Conservation (phyloP, 352 stramenopile species). For the Plasmopara halstedii region DNA sequence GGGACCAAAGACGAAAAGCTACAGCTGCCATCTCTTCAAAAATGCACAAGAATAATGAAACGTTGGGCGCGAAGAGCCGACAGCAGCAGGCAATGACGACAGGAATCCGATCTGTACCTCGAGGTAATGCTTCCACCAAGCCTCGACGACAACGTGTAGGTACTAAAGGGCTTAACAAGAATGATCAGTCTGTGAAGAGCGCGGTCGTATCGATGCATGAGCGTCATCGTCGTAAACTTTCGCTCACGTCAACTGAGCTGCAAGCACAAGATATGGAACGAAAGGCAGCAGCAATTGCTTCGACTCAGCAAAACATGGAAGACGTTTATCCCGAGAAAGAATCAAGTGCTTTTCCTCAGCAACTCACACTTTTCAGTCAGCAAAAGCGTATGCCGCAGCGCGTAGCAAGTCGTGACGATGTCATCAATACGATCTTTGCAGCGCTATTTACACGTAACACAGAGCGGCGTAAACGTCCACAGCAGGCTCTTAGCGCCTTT, state of each 20-base stretch:
- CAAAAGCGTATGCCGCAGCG: conserved; percentile 70
- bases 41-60: conserved; percentile 20
- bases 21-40: conserved; percentile 9
- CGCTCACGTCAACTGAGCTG: conserved; percentile 21
- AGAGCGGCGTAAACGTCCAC: conserved; percentile 17
- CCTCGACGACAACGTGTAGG: conserved; percentile 51
- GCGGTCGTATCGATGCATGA: conserved; percentile 11
- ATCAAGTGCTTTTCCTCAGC: conserved; percentile 59
- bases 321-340: conserved; percentile 56
- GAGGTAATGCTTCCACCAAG: conserved; percentile 15
- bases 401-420: conserved; percentile 66
- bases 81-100: conserved; percentile 1
- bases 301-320: conserved; percentile 37
- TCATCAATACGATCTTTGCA: conserved; percentile 78
- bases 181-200: conserved; percentile 7
- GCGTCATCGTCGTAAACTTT: conserved; percentile 29
- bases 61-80: conserved; percentile 10
- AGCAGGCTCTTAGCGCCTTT: conserved; percentile 48
- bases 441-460: conserved; percentile 51
- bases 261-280: conserved; percentile 5
- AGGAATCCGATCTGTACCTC: not conserved
- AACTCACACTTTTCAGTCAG: conserved; percentile 67
- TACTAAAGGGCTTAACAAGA: conserved; percentile 18
- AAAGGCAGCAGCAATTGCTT: conserved; percentile 1
- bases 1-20: conserved; percentile 6